Evolutionary conservation across 1,284 basidiomycete genomes (phyloP).

Genomic region (Amylostereum chailletii): DNA sequence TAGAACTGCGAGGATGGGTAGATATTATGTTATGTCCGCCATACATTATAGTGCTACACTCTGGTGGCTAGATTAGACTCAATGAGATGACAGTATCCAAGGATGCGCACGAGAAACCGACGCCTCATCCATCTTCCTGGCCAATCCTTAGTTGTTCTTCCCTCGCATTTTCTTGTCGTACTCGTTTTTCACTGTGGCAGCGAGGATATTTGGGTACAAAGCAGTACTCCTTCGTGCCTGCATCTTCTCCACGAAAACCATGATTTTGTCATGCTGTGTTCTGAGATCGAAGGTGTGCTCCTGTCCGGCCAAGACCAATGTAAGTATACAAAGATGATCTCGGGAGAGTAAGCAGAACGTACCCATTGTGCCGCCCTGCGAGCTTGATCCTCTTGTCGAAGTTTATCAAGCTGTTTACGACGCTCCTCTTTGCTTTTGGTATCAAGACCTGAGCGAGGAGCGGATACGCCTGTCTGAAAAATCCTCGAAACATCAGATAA

Average conservation of each 20-base stretch:
- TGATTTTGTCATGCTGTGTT: slow-evolving; percentile 58
- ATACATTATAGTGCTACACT: too few relatives aligned
- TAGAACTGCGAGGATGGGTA: too few relatives aligned
- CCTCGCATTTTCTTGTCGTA: slow-evolving; percentile 33
- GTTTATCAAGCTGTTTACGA: slow-evolving; percentile 55
- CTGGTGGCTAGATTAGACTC: too few relatives aligned
- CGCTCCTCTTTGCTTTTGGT: slow-evolving; percentile 59
- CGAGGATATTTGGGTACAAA: slow-evolving; percentile 60
- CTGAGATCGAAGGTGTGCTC: slow-evolving; percentile 60
- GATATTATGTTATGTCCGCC: too few relatives aligned
- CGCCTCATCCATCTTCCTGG: slow-evolving; percentile 7
- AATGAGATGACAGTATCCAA: neutral
- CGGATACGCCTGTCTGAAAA: slow-evolving; percentile 37
- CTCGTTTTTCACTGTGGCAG: slow-evolving; percentile 30
- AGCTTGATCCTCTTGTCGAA: slow-evolving; percentile 62
- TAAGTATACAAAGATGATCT: slow-evolving; percentile 6
- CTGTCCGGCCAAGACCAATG: slow-evolving; percentile 24
- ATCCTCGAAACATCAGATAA: neutral
- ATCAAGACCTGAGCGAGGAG: slow-evolving; percentile 49
- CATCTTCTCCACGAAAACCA: slow-evolving; percentile 53
- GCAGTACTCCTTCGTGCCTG: slow-evolving; percentile 39
- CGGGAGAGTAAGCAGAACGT: slow-evolving; percentile 15
- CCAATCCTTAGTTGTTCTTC: slow-evolving; percentile 7
- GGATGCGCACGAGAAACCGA: slow-evolving; percentile 1
- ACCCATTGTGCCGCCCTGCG: slow-evolving; percentile 51